phyloP scores from a whole-genome alignment of 2,329 filamentous ascomycete genomes.

The Ophiostoma ulmi region DNA sequence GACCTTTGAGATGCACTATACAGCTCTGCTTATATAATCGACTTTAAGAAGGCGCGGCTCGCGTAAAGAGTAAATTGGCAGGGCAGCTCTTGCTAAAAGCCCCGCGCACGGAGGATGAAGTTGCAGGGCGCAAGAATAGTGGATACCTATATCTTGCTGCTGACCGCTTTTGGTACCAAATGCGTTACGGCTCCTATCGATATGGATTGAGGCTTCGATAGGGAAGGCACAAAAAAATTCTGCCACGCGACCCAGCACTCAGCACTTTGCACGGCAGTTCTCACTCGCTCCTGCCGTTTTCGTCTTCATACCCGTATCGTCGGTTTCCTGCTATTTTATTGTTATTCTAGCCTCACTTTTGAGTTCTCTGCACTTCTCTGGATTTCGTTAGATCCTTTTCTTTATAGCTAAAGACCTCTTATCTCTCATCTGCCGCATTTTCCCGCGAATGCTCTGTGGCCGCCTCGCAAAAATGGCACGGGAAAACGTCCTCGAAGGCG shows the following conservation, averaged over 20 bases:
- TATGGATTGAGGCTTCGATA: background rate
- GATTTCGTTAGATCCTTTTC: background rate
- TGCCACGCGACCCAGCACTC: slow-evolving; percentile 18
- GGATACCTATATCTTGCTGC: background rate
- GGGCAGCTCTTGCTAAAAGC: background rate
- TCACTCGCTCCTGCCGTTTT: background rate
- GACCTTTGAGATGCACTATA: background rate
- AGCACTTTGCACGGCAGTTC: background rate
- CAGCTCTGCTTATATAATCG: slow-evolving; percentile 1
- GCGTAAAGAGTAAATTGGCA: background rate
- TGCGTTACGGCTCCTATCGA: slow-evolving; percentile 13
- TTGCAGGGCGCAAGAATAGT: background rate
- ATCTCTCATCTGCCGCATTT: slow-evolving; percentile 5
- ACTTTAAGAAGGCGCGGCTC: background rate
- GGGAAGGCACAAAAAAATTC: slow-evolving; percentile 21
- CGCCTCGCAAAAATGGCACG: slow-evolving; percentile 47
- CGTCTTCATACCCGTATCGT: background rate
- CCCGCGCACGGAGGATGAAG: background rate
- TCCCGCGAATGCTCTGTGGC: slow-evolving; percentile 33
- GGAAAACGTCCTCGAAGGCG: slow-evolving; percentile 50
- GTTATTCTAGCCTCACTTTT: slow-evolving; percentile 3
- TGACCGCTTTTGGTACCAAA: slow-evolving; percentile 19
- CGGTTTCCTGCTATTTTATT: slow-evolving; percentile 4
- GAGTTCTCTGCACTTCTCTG: background rate
- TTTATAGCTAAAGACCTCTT: background rate